A percentile compares a stretch with the other conserved stretches of the same genome.
Evolutionary conservation across 1,139 yeast species (phyloP).

Genomic region (Sugiyamaella castrensis): DNA sequence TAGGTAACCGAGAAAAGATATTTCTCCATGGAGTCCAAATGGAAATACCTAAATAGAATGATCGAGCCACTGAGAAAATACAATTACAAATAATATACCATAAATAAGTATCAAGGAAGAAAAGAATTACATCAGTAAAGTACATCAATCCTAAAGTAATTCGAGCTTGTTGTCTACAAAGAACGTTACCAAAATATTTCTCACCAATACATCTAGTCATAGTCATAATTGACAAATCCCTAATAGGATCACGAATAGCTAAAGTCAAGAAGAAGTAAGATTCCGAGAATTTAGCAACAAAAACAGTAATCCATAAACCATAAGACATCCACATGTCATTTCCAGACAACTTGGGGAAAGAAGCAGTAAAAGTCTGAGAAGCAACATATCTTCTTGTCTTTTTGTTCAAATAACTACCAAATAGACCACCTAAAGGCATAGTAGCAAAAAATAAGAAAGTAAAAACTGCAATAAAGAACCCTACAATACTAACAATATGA

Average conservation of each 20-base stretch:
- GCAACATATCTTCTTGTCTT: slow-evolving; percentile 88
- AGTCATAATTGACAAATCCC: slow-evolving; percentile 59
- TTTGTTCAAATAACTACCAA: slow-evolving; percentile 85
- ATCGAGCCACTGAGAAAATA: slow-evolving; percentile 92
- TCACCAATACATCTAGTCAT: slow-evolving; percentile 83
- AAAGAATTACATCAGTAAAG: slow-evolving; percentile 85
- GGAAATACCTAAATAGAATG: slow-evolving; percentile 97
- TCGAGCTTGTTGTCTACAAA: slow-evolving; percentile 83
- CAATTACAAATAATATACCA: slow-evolving; percentile 97
- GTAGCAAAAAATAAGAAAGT: slow-evolving; percentile 83
- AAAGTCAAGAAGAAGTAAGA: slow-evolving; percentile 90
- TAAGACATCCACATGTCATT: slow-evolving; percentile 97
- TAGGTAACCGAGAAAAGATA: slow-evolving; percentile 94
- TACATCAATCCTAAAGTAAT: slow-evolving; percentile 90
- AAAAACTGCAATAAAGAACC: slow-evolving; percentile 81
- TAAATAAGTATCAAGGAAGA: slow-evolving; percentile 97
- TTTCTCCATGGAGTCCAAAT: slow-evolving; percentile 99
- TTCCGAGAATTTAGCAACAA: slow-evolving; percentile 82
- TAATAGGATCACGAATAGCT: slow-evolving; percentile 91
- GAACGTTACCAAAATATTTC: slow-evolving; percentile 69
- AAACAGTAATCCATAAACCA: slow-evolving; percentile 83
- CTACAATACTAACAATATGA: slow-evolving; percentile 77
- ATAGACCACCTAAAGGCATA: slow-evolving; percentile 97
- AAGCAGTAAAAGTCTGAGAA: slow-evolving; percentile 94
- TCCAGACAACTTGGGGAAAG: slow-evolving; percentile 75